Evolutionary conservation across 192 early-diverging fungal species (phyloP).

Genomic region (Allomyces macrogynus): DNA sequence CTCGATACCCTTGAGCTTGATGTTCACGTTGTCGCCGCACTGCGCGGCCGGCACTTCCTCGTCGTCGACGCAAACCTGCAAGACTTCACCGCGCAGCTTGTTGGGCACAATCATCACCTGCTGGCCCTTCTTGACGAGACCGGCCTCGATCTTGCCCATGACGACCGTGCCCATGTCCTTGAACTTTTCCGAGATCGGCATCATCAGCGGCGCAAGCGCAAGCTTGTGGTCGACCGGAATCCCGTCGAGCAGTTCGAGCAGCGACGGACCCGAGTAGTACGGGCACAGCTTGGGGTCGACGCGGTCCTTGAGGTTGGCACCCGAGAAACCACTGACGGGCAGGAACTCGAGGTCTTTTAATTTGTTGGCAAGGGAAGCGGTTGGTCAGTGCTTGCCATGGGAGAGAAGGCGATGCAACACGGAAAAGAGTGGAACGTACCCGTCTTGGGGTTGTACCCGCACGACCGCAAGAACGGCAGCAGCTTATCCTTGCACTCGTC

Average conservation of each 20-base stretch:
- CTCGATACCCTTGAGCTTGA: constrained; percentile 75
- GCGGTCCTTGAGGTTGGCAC: constrained; percentile 85
- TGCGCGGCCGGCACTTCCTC: constrained; percentile 48
- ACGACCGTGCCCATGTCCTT: constrained; percentile 97
- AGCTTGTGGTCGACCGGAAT: constrained; percentile 72
- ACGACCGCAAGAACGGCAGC: constrained; percentile 70
- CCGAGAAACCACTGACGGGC: constrained; percentile 94
- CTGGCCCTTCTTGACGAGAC: constrained; percentile 71
- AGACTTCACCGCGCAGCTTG: constrained; percentile 56
- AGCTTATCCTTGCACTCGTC: constrained; percentile 75
- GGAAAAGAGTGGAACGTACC: no score
- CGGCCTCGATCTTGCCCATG: constrained; percentile 91
- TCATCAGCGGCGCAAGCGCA: constrained; percentile 60
- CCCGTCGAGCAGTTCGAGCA: constrained; percentile 68
- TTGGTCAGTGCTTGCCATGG: no score
- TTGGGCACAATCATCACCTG: constrained; percentile 84
- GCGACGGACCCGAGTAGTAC: constrained; percentile 68
- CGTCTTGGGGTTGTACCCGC: constrained; percentile 73
- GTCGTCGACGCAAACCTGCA: constrained; percentile 67
- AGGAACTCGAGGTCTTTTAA: constrained; percentile 64
- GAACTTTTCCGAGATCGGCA: constrained; percentile 90
- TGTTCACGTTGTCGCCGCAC: constrained; percentile 85
- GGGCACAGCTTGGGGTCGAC: constrained; percentile 31
- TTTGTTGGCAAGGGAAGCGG: no score
- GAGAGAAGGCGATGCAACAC: no score